Percentiles rank a stretch among this genome's conserved stretches.
phyloP scores from a whole-genome alignment of 129 eudicot species.

The Pulicaria dysenterica region DNA sequence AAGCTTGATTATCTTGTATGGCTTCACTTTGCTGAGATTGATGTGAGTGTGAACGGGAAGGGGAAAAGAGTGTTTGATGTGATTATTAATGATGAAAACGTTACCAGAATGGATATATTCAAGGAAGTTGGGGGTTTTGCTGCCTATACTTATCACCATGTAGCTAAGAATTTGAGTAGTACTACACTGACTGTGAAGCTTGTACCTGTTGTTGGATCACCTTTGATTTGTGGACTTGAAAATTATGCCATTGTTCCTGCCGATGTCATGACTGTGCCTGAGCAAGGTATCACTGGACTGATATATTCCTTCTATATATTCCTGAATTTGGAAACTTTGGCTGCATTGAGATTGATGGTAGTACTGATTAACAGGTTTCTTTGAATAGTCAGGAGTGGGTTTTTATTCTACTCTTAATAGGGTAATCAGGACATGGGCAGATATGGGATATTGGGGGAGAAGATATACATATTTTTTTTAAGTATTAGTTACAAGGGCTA shows the following conservation, averaged over 20 bases:
- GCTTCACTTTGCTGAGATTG: constrained; percentile 97
- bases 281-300: constrained; percentile 60
- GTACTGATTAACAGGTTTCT: constrained; percentile 10
- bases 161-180: constrained; percentile 76
- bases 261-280: constrained; percentile 79
- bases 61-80: constrained; percentile 92
- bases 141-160: constrained; percentile 65
- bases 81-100: constrained; percentile 66
- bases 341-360: neutral
- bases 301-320: neutral
- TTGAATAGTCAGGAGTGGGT: neutral
- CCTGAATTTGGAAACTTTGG: constrained; percentile 11
- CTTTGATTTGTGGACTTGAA: constrained; percentile 82
- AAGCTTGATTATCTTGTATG: constrained; percentile 83
- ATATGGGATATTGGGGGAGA: neutral
- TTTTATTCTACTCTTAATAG: neutral
- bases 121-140: constrained; percentile 85
- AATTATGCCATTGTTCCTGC: constrained; percentile 91
- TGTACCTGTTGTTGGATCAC: constrained; percentile 69
- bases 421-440: neutral
- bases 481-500: neutral
- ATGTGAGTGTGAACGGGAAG: constrained; percentile 63
- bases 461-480: neutral
- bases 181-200: constrained; percentile 65
- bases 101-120: constrained; percentile 71